Evolutionary conservation across 345 rosid genomes (phyloP), one percentile per base, ranked within the genome.

Genomic region (Eucalyptus virginea): DNA sequence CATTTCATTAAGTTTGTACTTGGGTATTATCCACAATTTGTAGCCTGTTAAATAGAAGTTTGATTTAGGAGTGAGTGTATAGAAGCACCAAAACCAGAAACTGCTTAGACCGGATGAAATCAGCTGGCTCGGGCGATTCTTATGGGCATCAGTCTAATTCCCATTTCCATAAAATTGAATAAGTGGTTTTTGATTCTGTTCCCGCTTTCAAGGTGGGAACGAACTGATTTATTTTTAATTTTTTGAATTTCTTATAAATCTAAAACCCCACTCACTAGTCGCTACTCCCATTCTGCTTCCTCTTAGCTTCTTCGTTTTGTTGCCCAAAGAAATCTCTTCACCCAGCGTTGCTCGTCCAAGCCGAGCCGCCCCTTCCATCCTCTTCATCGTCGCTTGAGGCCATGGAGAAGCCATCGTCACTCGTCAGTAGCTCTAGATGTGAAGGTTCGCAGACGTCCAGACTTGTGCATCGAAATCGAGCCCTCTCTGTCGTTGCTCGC

Each of bases 151-250:
- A 0, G 52, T 50, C 9, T 51, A 3, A 52, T 52, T 52, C 24
- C 24, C 0, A 52, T 0, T 52, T 52, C 10, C 24, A 52, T 52
- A 19, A 52, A 52, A 3, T 19, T 52, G 5, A 2, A 18, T 52
- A 52, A 52, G 5, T 2, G 24, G 19, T 52, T 19, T 52, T 52
- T 2, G 1, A 52, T 52, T 52, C 1, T 1, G 2, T 52, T 52
- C 4, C 24, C 0, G 0, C 10, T 52, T 52, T 0, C 4, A 0
- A 0, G 56, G 24, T 52, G 23, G 2, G 56, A 52, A 52, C 9
- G 2, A 0, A 26, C 4, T 1, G 1, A 26, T 14, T 2, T 6
- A 26, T 60, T 26, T 26, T 11, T 60, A 0, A 26, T 5, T 11
- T 13, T 60, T 6, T 60, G 1, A 6, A 14, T 6, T 14, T 65